phyloP scores from a whole-genome alignment of 2,329 filamentous ascomycete species.

The Amphichorda felina region DNA sequence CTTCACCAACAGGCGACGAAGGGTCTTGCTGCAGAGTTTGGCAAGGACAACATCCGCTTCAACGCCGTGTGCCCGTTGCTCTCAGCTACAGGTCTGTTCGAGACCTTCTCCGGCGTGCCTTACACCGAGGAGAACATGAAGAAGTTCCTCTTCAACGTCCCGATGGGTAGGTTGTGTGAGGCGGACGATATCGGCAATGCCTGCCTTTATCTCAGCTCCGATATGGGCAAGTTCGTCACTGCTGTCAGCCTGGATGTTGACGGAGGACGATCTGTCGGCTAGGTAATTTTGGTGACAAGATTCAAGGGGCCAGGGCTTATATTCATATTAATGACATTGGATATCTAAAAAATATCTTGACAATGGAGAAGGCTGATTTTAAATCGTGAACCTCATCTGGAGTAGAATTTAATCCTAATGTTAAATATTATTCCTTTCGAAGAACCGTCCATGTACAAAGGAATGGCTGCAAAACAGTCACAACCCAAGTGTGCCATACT shows the following conservation, averaged over 20 bases:
- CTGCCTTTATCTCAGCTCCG: conserved; percentile 3
- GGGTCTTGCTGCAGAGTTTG: conserved; percentile 54
- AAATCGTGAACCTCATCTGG: too few relatives aligned
- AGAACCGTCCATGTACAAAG: too few relatives aligned
- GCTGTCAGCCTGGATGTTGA: conserved; percentile 6
- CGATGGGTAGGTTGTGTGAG: conserved; percentile 3
- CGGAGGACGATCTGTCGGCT: too few relatives aligned
- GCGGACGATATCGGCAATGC: conserved; percentile 4
- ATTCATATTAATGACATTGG: too few relatives aligned
- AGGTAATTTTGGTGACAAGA: too few relatives aligned
- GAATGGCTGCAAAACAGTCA: too few relatives aligned
- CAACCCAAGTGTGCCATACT: too few relatives aligned
- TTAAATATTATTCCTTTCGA: too few relatives aligned
- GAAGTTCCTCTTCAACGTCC: conserved; percentile 5
- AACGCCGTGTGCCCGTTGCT: conserved; percentile 58
- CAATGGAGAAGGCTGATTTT: too few relatives aligned
- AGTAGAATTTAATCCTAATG: too few relatives aligned
- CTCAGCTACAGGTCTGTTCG: conserved; percentile 4
- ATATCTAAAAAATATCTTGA: too few relatives aligned
- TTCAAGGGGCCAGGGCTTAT: too few relatives aligned
- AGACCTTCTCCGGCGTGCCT: conserved; percentile 3
- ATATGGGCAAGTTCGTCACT: conserved; percentile 4
- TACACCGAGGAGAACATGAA: conserved; percentile 3
- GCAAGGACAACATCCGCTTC: conserved; percentile 68
- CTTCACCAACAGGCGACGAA: conserved; percentile 4